A percentile compares a stretch with the other conserved stretches of the same genome.
Conservation (phyloP, 495 filamentous ascomycete genomes). For the Chaetomium cochliodes region DNA sequence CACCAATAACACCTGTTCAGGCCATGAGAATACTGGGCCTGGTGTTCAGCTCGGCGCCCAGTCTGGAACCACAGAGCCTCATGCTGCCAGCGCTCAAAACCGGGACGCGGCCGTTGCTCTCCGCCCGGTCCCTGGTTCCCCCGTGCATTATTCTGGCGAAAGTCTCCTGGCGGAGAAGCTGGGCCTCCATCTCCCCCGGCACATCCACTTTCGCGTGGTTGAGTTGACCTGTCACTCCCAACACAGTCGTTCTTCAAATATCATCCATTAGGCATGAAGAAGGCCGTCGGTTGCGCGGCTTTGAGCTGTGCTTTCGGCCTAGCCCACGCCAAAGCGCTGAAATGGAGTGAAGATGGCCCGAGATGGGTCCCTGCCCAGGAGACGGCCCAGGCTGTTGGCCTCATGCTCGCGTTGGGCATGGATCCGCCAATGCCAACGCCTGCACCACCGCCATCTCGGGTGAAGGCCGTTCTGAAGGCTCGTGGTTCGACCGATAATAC, state of each 20-base stretch:
- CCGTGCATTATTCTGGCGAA: background rate
- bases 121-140: constrained; percentile 1
- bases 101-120: constrained; percentile 11
- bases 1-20: constrained; percentile 5
- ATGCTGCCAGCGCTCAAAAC: constrained; percentile 12
- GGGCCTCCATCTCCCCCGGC: too few species aligned
- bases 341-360: constrained; percentile 23
- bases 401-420: constrained; percentile 26
- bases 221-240: background rate
- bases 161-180: too few species aligned
- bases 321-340: constrained; percentile 26
- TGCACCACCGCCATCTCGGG: constrained; percentile 10
- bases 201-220: background rate
- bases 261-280: constrained; percentile 12
- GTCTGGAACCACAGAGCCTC: constrained; percentile 8
- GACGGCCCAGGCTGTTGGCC: constrained; percentile 25
- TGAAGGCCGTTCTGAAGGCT: background rate
- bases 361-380: constrained; percentile 26
- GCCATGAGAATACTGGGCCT: constrained; percentile 5
- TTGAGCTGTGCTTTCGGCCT: constrained; percentile 22
- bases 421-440: constrained; percentile 18
- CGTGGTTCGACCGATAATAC: constrained; percentile 26
- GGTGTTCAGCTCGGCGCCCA: constrained; percentile 2
- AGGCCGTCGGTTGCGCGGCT: constrained; percentile 6
- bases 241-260: background rate